Evolutionary conservation across 2,329 filamentous ascomycete species (phyloP).

Genomic region (Sclerotinia nivalis): DNA sequence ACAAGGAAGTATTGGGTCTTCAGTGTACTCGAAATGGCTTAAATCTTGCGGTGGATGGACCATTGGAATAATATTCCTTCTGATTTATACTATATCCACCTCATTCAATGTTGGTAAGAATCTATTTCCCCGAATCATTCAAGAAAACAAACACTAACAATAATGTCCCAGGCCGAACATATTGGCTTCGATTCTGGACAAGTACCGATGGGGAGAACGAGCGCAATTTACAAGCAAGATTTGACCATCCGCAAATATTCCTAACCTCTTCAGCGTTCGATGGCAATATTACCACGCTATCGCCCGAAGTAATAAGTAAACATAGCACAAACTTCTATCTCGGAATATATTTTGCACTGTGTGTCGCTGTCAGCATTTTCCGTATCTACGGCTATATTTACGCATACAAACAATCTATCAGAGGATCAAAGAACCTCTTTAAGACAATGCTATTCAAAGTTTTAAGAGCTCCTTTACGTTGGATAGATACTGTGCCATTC

Average conservation of each 20-base stretch:
- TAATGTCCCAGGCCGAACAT: constrained; percentile 15
- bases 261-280: neutral
- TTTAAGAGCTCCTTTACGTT: constrained; percentile 68
- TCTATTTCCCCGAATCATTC: neutral
- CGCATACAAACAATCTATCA: constrained; percentile 63
- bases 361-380: constrained; percentile 2
- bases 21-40: constrained; percentile 19
- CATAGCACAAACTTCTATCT: constrained; percentile 21
- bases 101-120: constrained; percentile 10
- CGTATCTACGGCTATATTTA: constrained; percentile 54
- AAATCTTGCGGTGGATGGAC: constrained; percentile 22
- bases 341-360: constrained; percentile 20
- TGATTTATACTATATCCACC: constrained; percentile 14
- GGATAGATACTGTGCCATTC: constrained; percentile 75
- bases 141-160: neutral
- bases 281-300: neutral
- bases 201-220: constrained; percentile 4
- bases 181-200: constrained; percentile 24
- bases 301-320: neutral
- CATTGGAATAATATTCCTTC: constrained; percentile 10
- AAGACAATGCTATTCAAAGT: constrained; percentile 63
- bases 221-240: neutral
- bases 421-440: constrained; percentile 66
- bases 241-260: neutral
- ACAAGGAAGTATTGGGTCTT: constrained; percentile 21